Base-by-base conservation (phyloP, 2,329 filamentous ascomycete species). In the Colletotrichum sojae region DNA sequence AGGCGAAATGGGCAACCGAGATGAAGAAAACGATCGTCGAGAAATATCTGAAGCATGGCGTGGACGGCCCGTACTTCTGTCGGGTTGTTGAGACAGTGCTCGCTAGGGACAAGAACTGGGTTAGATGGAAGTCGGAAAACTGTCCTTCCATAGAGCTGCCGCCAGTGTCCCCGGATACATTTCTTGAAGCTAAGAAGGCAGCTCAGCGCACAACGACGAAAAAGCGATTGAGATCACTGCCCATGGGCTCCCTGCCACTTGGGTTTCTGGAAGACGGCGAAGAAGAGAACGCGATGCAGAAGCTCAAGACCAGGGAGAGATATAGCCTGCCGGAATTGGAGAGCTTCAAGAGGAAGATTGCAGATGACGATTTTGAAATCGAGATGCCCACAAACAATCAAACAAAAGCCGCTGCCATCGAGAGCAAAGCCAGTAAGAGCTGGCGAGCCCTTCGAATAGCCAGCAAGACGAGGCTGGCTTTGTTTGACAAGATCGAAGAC, bases 51-150 rank as follows among this genome's bases (percentile, higher is more conserved):
- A 92, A 92, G 76, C 87, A 91, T 74, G 93, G 93, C 20, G 83
- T 86, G 49, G 95, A 97, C 76, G 96, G 96, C 36, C 93, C 94
- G 72, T 97, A 97, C 80, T 99, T 98, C 80, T 92, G 94, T 81
- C 92, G 96, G 46, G 97, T 98, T 89, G 94, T 99, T 39, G 95
- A 98, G 78, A 98, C 95, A 13, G 95, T 99, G 39, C 88, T 99
- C 36, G 94, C 94, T 25, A 89, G 96, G 71, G 96, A 99, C 80
- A 98, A 98, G 84, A 98, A 98, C 78, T 99, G 97, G 97, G 94
- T 97, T 52, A 92, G 94, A 71, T 99, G 96, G 96, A 99, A 99
- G 82, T 91, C 95, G 69, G 94, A 98, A 78, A 94, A 91, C 73
- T 99, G 96, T 78, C 94, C 94, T 25, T 89, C 92, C 6, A 98